These are phyloP conservation scores for Monascus ruber DNA, from an alignment of 2,329 filamentous ascomycete genomes.

Conservation along the genomic window DNA sequence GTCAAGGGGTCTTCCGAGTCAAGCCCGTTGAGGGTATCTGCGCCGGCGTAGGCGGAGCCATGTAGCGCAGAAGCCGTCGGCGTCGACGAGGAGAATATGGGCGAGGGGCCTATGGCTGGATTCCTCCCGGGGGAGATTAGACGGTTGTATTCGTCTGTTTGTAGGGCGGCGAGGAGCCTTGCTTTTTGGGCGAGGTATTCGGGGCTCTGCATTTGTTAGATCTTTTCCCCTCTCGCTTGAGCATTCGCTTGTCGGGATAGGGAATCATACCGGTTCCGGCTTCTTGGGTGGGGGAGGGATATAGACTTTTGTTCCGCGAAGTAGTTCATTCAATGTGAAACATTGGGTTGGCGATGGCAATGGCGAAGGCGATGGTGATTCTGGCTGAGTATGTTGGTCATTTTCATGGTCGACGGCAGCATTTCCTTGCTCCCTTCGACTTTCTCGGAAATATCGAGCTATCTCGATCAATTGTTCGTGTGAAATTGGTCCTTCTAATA, in stretches of 20 bases:
- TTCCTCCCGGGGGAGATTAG: constrained; percentile 59
- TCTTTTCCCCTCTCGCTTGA: neutral
- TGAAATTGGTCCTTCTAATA: constrained; percentile 26
- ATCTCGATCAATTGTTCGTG: constrained; percentile 31
- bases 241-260: neutral
- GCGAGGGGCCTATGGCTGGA: constrained; percentile 42
- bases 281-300: constrained; percentile 70
- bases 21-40: constrained; percentile 25
- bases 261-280: constrained; percentile 54
- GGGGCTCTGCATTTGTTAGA: constrained; percentile 44
- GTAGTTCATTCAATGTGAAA: constrained; percentile 54
- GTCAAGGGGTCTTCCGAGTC: constrained; percentile 23
- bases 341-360: neutral
- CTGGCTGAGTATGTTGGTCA: neutral
- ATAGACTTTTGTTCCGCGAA: constrained; percentile 63
- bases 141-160: constrained; percentile 68
- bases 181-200: constrained; percentile 86
- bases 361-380: neutral
- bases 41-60: constrained; percentile 11
- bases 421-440: constrained; percentile 2
- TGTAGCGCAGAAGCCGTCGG: constrained; percentile 40
- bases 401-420: neutral
- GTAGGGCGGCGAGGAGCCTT: constrained; percentile 68
- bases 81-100: constrained; percentile 44
- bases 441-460: constrained; percentile 16